Conservation (phyloP, 306 rosid genomes). For the Vicia sativa region DNA sequence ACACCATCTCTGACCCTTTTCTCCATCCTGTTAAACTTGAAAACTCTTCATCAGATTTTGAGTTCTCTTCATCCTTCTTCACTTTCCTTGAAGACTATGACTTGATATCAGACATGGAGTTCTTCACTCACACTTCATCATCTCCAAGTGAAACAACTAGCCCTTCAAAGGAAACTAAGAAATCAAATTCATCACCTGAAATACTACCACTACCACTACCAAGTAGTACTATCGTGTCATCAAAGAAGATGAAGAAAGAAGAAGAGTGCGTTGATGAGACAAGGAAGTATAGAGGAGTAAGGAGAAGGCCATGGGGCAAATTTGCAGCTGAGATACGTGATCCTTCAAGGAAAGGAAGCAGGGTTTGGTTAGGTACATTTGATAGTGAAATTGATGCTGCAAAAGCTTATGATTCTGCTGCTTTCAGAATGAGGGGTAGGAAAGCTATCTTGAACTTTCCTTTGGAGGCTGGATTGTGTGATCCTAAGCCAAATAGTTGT, state of each 20-base stretch:
- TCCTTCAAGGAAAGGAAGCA: slow-evolving; percentile 62
- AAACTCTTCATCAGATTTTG: slow-evolving; percentile 46
- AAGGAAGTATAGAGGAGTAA: slow-evolving; percentile 72
- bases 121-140: not conserved
- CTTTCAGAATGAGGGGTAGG: slow-evolving; percentile 80
- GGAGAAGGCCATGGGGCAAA: slow-evolving; percentile 91
- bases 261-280: slow-evolving; percentile 17
- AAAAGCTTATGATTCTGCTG: slow-evolving; percentile 85
- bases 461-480: slow-evolving; percentile 60
- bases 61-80: slow-evolving; percentile 38
- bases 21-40: slow-evolving; percentile 61
- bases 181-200: slow-evolving; percentile 18
- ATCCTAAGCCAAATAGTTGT: slow-evolving; percentile 43
- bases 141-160: not conserved
- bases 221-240: not conserved
- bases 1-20: slow-evolving; percentile 50
- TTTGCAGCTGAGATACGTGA: slow-evolving; percentile 91
- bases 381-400: slow-evolving; percentile 79
- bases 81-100: slow-evolving; percentile 31
- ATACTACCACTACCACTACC: not conserved
- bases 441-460: slow-evolving; percentile 84
- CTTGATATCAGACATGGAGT: slow-evolving; percentile 37
- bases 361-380: slow-evolving; percentile 91
- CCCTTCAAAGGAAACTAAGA: slow-evolving; percentile 3
- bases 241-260: slow-evolving; percentile 11